Percentiles rank a stretch among this genome's conserved stretches.
phyloP scores from a whole-genome alignment of 1,284 basidiomycete species.

The Sporisorium reilianum region DNA sequence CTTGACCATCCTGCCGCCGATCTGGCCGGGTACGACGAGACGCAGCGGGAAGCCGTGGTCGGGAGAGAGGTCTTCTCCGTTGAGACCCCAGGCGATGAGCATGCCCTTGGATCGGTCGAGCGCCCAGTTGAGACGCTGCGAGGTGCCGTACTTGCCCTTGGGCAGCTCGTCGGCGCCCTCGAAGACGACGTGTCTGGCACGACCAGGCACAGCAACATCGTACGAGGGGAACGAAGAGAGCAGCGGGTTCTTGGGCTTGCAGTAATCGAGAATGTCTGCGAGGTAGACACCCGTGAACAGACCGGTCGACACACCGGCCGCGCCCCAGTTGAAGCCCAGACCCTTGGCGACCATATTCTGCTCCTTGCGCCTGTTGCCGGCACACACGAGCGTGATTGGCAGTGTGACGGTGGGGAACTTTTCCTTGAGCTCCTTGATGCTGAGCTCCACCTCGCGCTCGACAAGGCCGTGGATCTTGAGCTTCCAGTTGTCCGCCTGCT shows the following conservation, averaged over 20 bases:
- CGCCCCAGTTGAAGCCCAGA: slow-evolving; percentile 74
- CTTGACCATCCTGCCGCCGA: slow-evolving; percentile 74
- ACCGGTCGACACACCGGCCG: slow-evolving; percentile 74
- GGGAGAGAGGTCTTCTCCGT: slow-evolving; percentile 72
- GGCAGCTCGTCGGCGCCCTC: slow-evolving; percentile 77
- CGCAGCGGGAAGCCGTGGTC: slow-evolving; percentile 79
- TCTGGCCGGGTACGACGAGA: slow-evolving; percentile 77
- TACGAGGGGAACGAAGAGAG: slow-evolving; percentile 58
- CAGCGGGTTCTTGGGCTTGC: slow-evolving; percentile 70
- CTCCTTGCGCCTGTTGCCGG: slow-evolving; percentile 78
- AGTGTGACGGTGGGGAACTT: slow-evolving; percentile 75
- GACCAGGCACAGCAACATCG: slow-evolving; percentile 60
- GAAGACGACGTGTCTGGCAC: slow-evolving; percentile 75
- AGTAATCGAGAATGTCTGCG: slow-evolving; percentile 74
- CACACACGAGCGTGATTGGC: slow-evolving; percentile 78
- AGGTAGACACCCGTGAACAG: slow-evolving; percentile 78
- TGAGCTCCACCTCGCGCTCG: slow-evolving; percentile 47
- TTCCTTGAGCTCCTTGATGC: slow-evolving; percentile 70
- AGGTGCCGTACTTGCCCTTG: slow-evolving; percentile 78
- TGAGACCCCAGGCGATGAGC: slow-evolving; percentile 77
- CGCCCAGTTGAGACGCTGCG: slow-evolving; percentile 74
- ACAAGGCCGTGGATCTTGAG: slow-evolving; percentile 73
- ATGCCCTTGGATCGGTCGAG: slow-evolving; percentile 74
- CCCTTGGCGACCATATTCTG: slow-evolving; percentile 78
- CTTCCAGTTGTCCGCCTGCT: slow-evolving; percentile 72